Evolutionary conservation across 176 grass and related monocot species (phyloP).

Genomic region (Hyparrhenia diplandra): DNA sequence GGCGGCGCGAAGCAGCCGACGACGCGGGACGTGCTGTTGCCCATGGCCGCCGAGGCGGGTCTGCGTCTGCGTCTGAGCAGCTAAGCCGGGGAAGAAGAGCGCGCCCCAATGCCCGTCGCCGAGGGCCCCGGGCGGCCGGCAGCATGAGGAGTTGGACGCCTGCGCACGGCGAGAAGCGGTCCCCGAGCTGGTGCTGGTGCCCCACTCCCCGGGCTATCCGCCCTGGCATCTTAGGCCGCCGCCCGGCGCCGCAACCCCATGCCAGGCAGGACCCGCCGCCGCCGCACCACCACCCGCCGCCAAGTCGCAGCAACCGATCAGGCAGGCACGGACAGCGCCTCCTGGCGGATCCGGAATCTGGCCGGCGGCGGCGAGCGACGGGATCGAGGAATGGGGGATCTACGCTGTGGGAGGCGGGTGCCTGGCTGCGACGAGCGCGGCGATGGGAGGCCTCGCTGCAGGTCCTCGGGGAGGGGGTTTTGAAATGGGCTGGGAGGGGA

Average conservation of each 20-base stretch:
- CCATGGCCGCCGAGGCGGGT: slow-evolving; percentile 24
- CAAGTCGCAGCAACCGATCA: slow-evolving; percentile 6
- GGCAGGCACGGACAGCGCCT: not conserved
- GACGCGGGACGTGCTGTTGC: slow-evolving; percentile 83
- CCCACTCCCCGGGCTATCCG: slow-evolving; percentile 24
- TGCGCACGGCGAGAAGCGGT: slow-evolving; percentile 39
- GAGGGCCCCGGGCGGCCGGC: slow-evolving; percentile 40
- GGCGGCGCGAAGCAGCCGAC: slow-evolving; percentile 82
- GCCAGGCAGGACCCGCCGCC: not conserved
- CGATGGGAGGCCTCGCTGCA: not conserved
- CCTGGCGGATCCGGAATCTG: slow-evolving; percentile 25
- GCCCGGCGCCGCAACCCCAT: slow-evolving; percentile 26
- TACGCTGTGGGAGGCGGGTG: not conserved
- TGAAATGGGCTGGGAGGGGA: slow-evolving; percentile 51
- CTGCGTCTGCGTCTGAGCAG: not conserved
- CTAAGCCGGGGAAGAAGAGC: slow-evolving; percentile 20
- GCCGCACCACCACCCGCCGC: not conserved
- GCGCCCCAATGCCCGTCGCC: slow-evolving; percentile 44
- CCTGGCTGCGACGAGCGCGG: not conserved
- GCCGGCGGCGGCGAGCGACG: not conserved
- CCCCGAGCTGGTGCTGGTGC: slow-evolving; percentile 26
- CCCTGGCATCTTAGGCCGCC: slow-evolving; percentile 54
- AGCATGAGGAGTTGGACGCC: slow-evolving; percentile 50
- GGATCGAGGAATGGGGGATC: slow-evolving; percentile 24
- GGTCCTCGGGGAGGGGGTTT: no score